A percentile compares a stretch with the other conserved stretches of the same genome.
Conservation (phyloP, 2,329 filamentous ascomycete species). For the Cytospora chrysosperma region DNA sequence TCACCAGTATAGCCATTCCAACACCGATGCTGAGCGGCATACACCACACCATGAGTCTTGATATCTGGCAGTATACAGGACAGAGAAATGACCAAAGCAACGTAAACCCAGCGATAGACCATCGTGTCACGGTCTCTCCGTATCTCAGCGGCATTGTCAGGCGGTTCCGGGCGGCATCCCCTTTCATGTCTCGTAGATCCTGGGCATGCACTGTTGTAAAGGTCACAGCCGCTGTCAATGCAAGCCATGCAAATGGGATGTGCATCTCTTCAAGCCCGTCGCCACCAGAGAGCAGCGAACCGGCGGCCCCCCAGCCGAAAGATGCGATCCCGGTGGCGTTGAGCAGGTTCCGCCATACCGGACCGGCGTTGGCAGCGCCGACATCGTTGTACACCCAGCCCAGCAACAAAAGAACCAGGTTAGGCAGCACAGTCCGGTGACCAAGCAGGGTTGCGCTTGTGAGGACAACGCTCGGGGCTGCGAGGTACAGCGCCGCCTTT, state of each 20-base stretch:
- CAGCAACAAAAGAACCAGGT: neutral
- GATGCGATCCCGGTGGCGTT: neutral
- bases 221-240: constrained; percentile 33
- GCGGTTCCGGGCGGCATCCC: constrained; percentile 31
- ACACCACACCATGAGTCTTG: neutral
- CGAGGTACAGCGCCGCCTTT: neutral
- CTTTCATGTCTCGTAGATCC: constrained; percentile 38
- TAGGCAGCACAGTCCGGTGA: no score
- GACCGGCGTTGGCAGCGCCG: neutral
- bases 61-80: constrained; percentile 24
- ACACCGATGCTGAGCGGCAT: neutral
- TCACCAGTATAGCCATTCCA: neutral
- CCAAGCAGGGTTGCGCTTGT: no score
- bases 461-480: neutral
- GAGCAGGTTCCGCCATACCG: neutral
- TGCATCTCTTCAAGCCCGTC: neutral
- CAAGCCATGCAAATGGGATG: constrained; percentile 30
- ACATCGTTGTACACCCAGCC: neutral
- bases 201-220: constrained; percentile 39
- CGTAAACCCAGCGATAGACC: constrained; percentile 28
- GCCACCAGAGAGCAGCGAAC: no score
- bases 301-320: neutral
- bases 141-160: constrained; percentile 31
- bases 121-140: constrained; percentile 31
- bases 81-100: constrained; percentile 29